Percentiles rank a stretch among this genome's conserved stretches.
Conservation (phyloP, 345 rosid genomes). For the Draba incana region DNA sequence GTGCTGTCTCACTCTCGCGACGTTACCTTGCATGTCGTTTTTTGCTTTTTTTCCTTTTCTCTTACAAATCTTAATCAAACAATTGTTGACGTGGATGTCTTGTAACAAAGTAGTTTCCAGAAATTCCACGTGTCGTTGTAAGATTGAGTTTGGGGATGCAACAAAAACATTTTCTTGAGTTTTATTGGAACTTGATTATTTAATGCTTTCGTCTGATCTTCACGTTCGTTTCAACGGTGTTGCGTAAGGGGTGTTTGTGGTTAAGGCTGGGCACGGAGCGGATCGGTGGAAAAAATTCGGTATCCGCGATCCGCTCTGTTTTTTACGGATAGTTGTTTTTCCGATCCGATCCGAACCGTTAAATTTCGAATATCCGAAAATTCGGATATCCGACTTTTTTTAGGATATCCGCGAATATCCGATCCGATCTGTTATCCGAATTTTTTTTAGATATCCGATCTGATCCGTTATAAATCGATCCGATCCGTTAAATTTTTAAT, state of each 20-base stretch:
- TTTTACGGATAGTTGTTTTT: too few species aligned
- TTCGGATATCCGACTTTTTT: too few species aligned
- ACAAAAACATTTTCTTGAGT: conserved; percentile 1
- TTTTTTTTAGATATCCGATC: too few species aligned
- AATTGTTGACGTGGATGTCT: conserved; percentile 24
- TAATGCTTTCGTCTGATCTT: neutral
- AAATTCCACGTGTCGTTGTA: conserved; percentile 31
- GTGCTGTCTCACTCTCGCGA: conserved; percentile 37
- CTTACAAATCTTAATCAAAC: conserved; percentile 8
- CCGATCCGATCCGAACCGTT: too few species aligned
- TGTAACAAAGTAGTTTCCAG: conserved; percentile 22
- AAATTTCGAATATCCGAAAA: too few species aligned
- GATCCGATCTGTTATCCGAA: too few species aligned
- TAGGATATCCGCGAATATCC: too few species aligned
- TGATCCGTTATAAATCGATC: too few species aligned
- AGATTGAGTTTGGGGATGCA: conserved; percentile 12
- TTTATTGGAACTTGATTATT: conserved; percentile 9
- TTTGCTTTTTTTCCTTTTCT: conserved; percentile 13
- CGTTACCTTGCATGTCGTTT: conserved; percentile 42
- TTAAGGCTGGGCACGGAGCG: too few species aligned
- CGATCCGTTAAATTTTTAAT: too few species aligned
- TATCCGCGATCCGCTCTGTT: too few species aligned
- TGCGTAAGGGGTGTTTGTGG: neutral
- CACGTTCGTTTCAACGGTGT: conserved; percentile 14
- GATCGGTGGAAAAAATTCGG: too few species aligned